Conservation (phyloP, 2,329 filamentous ascomycete species). For the Claviceps fusiformis region DNA sequence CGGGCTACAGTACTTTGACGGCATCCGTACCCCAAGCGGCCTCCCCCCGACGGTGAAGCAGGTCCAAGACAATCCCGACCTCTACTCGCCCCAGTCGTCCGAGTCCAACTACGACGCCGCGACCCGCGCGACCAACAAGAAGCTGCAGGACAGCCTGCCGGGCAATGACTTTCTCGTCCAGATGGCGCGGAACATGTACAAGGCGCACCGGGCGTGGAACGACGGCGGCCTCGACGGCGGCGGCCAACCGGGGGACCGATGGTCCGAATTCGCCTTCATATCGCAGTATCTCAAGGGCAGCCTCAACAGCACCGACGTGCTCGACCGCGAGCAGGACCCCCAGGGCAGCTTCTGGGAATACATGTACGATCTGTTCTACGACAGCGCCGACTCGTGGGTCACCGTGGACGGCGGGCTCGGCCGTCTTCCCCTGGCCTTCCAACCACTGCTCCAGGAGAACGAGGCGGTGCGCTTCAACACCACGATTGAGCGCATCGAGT, state of each 20-base stretch:
- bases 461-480: constrained; percentile 35
- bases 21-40: constrained; percentile 34
- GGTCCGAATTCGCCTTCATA: constrained; percentile 51
- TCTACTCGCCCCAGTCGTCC: constrained; percentile 17
- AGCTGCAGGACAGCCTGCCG: constrained; percentile 22
- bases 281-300: constrained; percentile 41
- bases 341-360: constrained; percentile 32
- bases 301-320: constrained; percentile 38
- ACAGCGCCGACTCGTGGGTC: constrained; percentile 13
- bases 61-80: constrained; percentile 28
- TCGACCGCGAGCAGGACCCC: constrained; percentile 19
- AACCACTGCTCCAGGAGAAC: constrained; percentile 43
- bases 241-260: constrained; percentile 40
- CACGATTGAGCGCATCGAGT: constrained; percentile 43
- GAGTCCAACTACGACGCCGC: constrained; percentile 16
- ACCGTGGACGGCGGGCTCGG: constrained; percentile 5
- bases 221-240: constrained; percentile 21
- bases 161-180: constrained; percentile 21
- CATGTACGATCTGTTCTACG: constrained; percentile 10
- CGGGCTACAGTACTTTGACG: constrained; percentile 34
- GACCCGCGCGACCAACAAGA: constrained; percentile 21
- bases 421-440: constrained; percentile 42
- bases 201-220: constrained; percentile 27
- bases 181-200: constrained; percentile 29
- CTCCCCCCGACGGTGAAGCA: constrained; percentile 38